Base-by-base conservation (phyloP, 2,329 filamentous ascomycete genomes). In the Cladosporium sp. region DNA sequence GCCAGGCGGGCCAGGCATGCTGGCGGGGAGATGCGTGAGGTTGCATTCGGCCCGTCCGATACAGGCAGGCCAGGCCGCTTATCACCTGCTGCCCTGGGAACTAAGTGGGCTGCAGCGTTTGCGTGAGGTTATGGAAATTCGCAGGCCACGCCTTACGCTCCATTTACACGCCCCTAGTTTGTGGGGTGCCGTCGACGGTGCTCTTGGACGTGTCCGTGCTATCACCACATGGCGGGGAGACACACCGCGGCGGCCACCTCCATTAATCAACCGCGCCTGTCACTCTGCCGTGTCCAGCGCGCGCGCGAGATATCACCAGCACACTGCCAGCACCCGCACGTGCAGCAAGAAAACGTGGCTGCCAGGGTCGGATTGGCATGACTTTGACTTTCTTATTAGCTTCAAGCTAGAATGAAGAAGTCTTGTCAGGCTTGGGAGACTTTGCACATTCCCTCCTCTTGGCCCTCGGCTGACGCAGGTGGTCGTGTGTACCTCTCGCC, bases 31-130 rank as follows among this genome's bases (percentile, higher is more conserved):
- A 18, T 18, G 16, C 11, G 22, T n/a, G 22, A 38, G 35, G 46
- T 50, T 42, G 46, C 46, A 50, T 50, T 38, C 28, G 16, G 46
- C 40, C 31, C 46, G 40, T 37, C 46, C 34, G 6, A 37, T 37
- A 37, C 9, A 37, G 35, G 35, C 35, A 37, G 11, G 35, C n/a
- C 13, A 14, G 13, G 10, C 13, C 16, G 35, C 35, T 13, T 38
- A 38, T 38, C 35, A 38, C 10, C 34, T 35, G 22, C 22, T 5
- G 22, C 22, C 37, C 14, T 31, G 38, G 14, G 40, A 31, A 34
- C 35, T 43, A 18, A 33, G 35, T 14, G 42, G 42, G 19, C 31
- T 10, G 9, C 40, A 41, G 38, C 38, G 38, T 41, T 11, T 11
- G 10, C n/a, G 34, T 35, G 35, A 38, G 35, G 35, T 38, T 38